These are phyloP conservation scores for Nemania abortiva DNA, from an alignment of 2,329 filamentous ascomycete species.

Conservation along the genomic window DNA sequence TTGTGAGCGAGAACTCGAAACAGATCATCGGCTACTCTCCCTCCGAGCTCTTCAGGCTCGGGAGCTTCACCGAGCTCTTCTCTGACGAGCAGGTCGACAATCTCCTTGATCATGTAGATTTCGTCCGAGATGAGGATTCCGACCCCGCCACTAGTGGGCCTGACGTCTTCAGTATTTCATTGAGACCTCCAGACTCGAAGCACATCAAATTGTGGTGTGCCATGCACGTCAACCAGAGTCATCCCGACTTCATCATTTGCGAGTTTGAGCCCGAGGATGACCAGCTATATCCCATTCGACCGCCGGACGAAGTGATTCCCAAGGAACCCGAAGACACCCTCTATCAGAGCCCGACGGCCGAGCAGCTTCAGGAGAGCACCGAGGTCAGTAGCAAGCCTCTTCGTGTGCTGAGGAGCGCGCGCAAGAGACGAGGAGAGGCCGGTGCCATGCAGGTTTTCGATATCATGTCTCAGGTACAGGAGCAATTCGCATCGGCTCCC, in stretches of 20 bases:
- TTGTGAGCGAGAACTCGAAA: slow-evolving; percentile 85
- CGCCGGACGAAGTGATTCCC: slow-evolving; percentile 68
- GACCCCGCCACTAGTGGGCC: slow-evolving; percentile 82
- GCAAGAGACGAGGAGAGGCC: slow-evolving; percentile 81
- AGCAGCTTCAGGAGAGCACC: slow-evolving; percentile 82
- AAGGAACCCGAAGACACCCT: slow-evolving; percentile 80
- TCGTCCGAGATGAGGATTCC: slow-evolving; percentile 84
- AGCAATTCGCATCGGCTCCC: slow-evolving; percentile 80
- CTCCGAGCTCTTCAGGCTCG: slow-evolving; percentile 77
- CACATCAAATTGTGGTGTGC: slow-evolving; percentile 86
- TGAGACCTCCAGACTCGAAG: slow-evolving; percentile 68
- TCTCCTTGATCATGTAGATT: slow-evolving; percentile 86
- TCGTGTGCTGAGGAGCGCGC: slow-evolving; percentile 79
- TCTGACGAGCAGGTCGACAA: slow-evolving; percentile 87
- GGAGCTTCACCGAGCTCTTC: slow-evolving; percentile 85
- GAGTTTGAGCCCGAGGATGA: slow-evolving; percentile 92
- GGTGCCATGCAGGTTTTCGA: slow-evolving; percentile 91
- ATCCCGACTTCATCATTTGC: slow-evolving; percentile 81
- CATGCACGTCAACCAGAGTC: slow-evolving; percentile 77
- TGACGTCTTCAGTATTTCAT: slow-evolving; percentile 84
- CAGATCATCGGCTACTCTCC: slow-evolving; percentile 82
- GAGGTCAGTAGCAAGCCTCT: slow-evolving; percentile 80
- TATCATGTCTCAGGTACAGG: slow-evolving; percentile 91
- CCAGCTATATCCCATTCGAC: slow-evolving; percentile 73
- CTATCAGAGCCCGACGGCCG: slow-evolving; percentile 75